phyloP scores from a whole-genome alignment of 2,329 filamentous ascomycete species.

The Cryphonectria radicalis region DNA sequence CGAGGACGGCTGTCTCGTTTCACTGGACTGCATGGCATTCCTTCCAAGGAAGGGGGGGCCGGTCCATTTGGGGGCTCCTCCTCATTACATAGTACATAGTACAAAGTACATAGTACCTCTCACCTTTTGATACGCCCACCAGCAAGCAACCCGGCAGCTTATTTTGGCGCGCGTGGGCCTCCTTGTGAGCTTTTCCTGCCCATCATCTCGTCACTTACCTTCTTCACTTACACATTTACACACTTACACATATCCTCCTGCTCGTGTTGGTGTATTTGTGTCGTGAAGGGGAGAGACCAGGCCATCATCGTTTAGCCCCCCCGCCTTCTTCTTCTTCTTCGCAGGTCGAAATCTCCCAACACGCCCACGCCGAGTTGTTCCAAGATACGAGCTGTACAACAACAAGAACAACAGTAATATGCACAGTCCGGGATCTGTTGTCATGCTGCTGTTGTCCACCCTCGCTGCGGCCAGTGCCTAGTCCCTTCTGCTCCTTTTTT shows the following conservation, averaged over 20 bases:
- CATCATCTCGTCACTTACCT: background rate
- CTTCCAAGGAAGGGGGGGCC: conserved; percentile 19
- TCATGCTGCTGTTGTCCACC: background rate
- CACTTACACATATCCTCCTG: background rate
- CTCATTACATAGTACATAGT: conserved; percentile 7
- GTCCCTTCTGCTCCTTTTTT: conserved; percentile 1
- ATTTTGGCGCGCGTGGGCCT: conserved; percentile 6
- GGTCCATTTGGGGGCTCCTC: background rate
- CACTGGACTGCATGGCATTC: conserved; percentile 26
- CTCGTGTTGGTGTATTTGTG: background rate
- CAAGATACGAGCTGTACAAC: background rate
- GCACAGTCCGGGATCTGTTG: conserved; percentile 26
- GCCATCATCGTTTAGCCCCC: conserved; percentile 9
- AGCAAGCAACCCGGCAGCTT: background rate
- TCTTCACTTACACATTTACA: background rate
- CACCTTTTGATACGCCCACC: conserved; percentile 18
- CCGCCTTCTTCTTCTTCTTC: conserved; percentile 6
- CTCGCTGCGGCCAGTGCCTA: conserved; percentile 23
- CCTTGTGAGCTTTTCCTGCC: background rate
- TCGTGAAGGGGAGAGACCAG: conserved; percentile 5
- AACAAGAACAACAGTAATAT: conserved; percentile 13
- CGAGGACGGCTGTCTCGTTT: conserved; percentile 21
- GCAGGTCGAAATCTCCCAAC: conserved; percentile 19
- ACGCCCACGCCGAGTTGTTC: background rate
- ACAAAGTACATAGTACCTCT: conserved; percentile 17